These are phyloP conservation scores for Parsonsia alboflavescens DNA, from an alignment of 257 asterid genomes.

Conservation along the genomic window DNA sequence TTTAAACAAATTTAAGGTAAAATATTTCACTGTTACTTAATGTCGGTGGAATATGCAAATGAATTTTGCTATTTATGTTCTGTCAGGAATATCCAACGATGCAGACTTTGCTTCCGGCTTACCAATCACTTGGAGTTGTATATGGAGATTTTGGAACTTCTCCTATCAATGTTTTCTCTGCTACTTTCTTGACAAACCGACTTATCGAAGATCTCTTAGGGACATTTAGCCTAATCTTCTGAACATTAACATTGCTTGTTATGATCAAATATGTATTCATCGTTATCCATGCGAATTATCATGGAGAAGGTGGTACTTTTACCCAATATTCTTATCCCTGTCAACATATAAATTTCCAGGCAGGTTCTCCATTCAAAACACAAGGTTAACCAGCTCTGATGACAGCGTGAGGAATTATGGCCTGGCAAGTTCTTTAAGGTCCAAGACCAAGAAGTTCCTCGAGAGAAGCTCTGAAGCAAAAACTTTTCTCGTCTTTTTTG, in stretches of 20 bases:
- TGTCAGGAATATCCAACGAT: constrained; percentile 37
- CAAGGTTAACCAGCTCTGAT: constrained; percentile 30
- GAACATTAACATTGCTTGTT: constrained; percentile 54
- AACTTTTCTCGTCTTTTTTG: constrained; percentile 41
- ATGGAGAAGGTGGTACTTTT: constrained; percentile 84
- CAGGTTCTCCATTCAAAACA: constrained; percentile 36
- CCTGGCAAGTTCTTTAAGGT: constrained; percentile 32
- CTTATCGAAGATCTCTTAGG: constrained; percentile 52
- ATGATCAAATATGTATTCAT: constrained; percentile 64
- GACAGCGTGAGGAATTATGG: constrained; percentile 17
- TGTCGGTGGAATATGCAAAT: neutral
- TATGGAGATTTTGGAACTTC: constrained; percentile 78
- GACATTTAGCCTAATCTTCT: constrained; percentile 63
- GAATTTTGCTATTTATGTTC: neutral
- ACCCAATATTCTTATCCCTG: constrained; percentile 61
- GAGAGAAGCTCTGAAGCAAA: constrained; percentile 45
- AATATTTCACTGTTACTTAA: neutral
- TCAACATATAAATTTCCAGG: constrained; percentile 41
- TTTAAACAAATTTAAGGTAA: neutral
- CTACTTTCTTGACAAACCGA: constrained; percentile 39
- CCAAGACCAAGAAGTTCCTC: constrained; percentile 42
- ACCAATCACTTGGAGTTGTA: constrained; percentile 68
- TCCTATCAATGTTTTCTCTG: constrained; percentile 65
- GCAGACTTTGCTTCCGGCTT: constrained; percentile 51
- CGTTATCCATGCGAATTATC: constrained; percentile 60